Conservation (phyloP, 495 filamentous ascomycete species). For the Achaetomiella virescens region DNA sequence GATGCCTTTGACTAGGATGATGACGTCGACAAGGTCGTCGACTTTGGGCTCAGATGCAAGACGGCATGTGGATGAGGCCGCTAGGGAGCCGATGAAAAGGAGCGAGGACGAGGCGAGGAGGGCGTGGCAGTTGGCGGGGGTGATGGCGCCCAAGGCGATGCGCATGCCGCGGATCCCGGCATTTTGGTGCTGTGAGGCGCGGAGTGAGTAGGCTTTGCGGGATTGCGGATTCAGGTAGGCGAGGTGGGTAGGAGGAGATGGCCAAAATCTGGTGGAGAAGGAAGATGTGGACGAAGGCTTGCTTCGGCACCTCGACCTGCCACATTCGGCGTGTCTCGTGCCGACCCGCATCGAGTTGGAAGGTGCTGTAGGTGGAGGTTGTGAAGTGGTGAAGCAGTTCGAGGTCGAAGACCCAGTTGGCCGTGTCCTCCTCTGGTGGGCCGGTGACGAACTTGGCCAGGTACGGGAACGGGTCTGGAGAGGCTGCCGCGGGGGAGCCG, state of each 20-base stretch:
- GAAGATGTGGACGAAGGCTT: constrained; percentile 21
- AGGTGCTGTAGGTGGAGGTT: constrained; percentile 12
- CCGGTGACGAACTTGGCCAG: constrained; percentile 18
- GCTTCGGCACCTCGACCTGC: constrained; percentile 19
- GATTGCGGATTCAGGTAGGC: constrained; percentile 17
- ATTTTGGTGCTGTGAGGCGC: constrained; percentile 23
- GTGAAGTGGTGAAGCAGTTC: constrained; percentile 27
- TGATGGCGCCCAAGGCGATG: constrained; percentile 17
- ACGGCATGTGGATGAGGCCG: constrained; percentile 1
- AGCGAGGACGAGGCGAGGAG: constrained; percentile 22
- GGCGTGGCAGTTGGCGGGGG: constrained; percentile 26
- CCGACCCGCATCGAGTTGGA: constrained; percentile 4
- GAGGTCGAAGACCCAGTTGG: constrained; percentile 24
- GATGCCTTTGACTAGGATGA: constrained; percentile 25
- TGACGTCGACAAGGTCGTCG: constrained; percentile 21
- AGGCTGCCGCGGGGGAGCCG: background rate
- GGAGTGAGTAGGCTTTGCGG: constrained; percentile 8
- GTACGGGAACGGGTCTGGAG: constrained; percentile 21
- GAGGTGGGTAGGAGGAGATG: constrained; percentile 23
- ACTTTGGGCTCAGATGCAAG: constrained; percentile 2
- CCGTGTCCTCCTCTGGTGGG: constrained; percentile 7
- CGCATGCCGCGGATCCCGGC: constrained; percentile 22
- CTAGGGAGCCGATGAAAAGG: constrained; percentile 22
- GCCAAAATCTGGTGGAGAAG: constrained; percentile 28
- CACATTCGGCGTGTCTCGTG: constrained; percentile 8